These are phyloP conservation scores for Chaetomium sp. DNA, from an alignment of 2,329 filamentous ascomycete genomes.

Conservation along the genomic window DNA sequence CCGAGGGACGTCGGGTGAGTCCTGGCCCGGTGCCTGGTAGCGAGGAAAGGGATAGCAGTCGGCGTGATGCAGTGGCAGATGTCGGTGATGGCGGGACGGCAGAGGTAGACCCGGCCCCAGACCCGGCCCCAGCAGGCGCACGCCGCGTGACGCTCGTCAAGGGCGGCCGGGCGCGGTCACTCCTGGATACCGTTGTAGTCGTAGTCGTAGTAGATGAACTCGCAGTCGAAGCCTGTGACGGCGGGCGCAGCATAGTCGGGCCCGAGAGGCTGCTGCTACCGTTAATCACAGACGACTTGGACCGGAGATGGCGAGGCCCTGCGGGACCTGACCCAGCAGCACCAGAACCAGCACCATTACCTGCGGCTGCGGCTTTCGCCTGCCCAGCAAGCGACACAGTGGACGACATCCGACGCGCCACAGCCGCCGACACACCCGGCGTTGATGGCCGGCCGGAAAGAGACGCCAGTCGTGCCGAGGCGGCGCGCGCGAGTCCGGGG, in stretches of 20 bases:
- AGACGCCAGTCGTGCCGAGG: too few species aligned
- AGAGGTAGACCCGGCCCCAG: background rate
- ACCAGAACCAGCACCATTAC: too few species aligned
- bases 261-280: conserved; percentile 26
- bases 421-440: background rate
- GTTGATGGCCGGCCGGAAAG: background rate
- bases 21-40: background rate
- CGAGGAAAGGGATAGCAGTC: conserved; percentile 4
- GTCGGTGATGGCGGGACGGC: conserved; percentile 7
- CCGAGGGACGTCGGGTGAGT: background rate
- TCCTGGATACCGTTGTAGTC: too few species aligned
- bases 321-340: background rate
- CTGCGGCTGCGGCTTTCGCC: too few species aligned
- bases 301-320: conserved; percentile 30
- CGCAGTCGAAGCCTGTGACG: conserved; percentile 14
- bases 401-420: too few species aligned
- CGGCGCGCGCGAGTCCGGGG: too few species aligned
- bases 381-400: too few species aligned
- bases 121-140: too few species aligned
- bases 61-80: background rate
- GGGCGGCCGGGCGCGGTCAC: conserved; percentile 18
- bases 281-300: conserved; percentile 36
- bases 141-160: conserved; percentile 7
- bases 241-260: conserved; percentile 35
- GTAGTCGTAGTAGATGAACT: conserved; percentile 11